Percentiles rank a stretch among this genome's conserved stretches.
phyloP scores from a whole-genome alignment of 305 asterid genomes.

The Plantago lanceolata region DNA sequence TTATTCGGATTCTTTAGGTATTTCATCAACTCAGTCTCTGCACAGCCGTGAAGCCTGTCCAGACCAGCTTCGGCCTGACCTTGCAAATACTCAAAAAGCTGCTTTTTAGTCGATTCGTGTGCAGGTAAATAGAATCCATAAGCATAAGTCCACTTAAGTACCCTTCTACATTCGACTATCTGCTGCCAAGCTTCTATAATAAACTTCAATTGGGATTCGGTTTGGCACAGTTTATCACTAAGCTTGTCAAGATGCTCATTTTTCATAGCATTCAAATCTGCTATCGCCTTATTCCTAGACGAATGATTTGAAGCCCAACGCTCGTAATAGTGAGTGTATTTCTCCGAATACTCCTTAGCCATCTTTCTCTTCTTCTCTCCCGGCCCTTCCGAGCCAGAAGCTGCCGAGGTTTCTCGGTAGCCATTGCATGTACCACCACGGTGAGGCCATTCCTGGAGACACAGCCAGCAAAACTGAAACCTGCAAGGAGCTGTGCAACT shows the following conservation, averaged over 20 bases:
- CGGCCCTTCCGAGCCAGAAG: conserved; percentile 71
- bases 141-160: conserved; percentile 87
- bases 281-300: conserved; percentile 88
- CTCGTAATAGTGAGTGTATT: conserved; percentile 92
- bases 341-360: conserved; percentile 89
- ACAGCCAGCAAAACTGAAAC: conserved; percentile 93
- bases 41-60: conserved; percentile 94
- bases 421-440: conserved; percentile 92
- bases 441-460: conserved; percentile 92
- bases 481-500: conserved; percentile 91
- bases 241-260: conserved; percentile 76
- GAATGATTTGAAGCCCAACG: conserved; percentile 94
- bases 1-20: conserved; percentile 37
- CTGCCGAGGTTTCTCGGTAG: conserved; percentile 79
- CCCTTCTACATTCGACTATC: conserved; percentile 95
- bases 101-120: conserved; percentile 46
- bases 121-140: conserved; percentile 84
- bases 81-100: conserved; percentile 84
- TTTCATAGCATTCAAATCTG: conserved; percentile 84
- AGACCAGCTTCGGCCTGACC: conserved; percentile 94
- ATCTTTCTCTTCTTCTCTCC: conserved; percentile 85
- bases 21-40: conserved; percentile 71
- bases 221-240: conserved; percentile 65
- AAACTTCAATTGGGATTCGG: conserved; percentile 76
- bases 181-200: conserved; percentile 86